Base-by-base conservation (phyloP, 176 grass and related monocot species). In the Saccharum officinarum region DNA sequence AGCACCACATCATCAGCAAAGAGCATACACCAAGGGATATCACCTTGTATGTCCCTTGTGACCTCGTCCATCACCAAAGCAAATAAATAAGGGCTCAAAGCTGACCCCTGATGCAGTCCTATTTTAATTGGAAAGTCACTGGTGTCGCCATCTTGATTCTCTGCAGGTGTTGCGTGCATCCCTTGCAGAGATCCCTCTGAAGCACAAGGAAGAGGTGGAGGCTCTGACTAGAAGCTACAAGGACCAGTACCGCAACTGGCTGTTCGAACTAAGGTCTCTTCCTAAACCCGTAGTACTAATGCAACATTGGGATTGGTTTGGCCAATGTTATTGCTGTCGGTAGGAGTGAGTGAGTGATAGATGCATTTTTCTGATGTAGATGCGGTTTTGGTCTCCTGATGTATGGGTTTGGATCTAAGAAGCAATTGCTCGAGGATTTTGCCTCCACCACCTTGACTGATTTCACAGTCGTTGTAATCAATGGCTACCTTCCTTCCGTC, bases 391-490 rank as follows among this genome's bases (percentile, higher is more conserved):
- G 91, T 25, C 93, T 98, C 60, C 70, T 95, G 85, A 98, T 95
- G 93, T 95, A 98, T 84, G 95, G 93, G 8, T 98, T 98, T 92
- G 93, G 95, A 64, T 98, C 95, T 18, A 98, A 98, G 83, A 98
- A 95, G 73, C 38, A 45, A 26, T 82, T 94, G 80, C 92, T 94
- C 20, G 91, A 98, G 87, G 91, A 98, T 90, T 98, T 98, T 59
- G 93, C 93, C 49, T 97, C 92, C 45, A 92, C 82, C 0, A 80
- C 92, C 26, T 84, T 98, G 80, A 93, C 82, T 73, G 83, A 91
- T 85, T 92, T 77, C 74, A 90, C 82, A 74, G 89, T 98, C 25
- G 39, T 98, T 52, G 96, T 95, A 70, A 79, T 98, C 57, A 98
- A 98, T 89, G 96, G 96, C 5, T 95, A 95, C 76, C 96, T 98